Evolutionary conservation across 2,329 filamentous ascomycete species (phyloP), one percentile per base, ranked within the genome.

Genomic region (Pseudohalonectria lignicola): DNA sequence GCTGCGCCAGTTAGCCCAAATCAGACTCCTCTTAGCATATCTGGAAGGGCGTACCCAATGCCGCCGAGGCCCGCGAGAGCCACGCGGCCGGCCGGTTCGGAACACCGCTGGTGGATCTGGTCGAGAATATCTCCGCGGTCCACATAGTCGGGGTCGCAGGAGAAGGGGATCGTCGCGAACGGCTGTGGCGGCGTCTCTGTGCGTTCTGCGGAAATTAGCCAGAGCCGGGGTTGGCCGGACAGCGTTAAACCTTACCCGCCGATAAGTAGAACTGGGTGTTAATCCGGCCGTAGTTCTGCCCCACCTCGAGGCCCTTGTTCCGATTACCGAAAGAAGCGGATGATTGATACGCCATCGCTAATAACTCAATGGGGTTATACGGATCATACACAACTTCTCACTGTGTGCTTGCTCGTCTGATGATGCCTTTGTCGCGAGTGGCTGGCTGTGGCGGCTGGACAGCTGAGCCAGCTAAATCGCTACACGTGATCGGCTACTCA

Each of bases 61-160:
- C 59, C 56, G 4, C 58, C 59, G 2, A 61, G 39, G n/a, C 59
- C 58, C 0, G 54, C 46, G 8, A 61, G 48, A 2, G 54, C 55
- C 6, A 56, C 46, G 1, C 52, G 50, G 2, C 37, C 32, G 1
- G 37, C 30, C 2, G 45, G 42, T 11, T 43, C 26, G 8, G 40
- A 39, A 29, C 46, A 53, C 40, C 43, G 42, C 15, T 46, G 12
- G 13, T 37, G 33, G 18, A 59, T 36, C 34, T 48, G 48, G 3
- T 38, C 26, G 9, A 55, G 44, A 18, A 60, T 47, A 23, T 48
- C 45, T 4, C 41, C 50, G 5, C 50, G 53, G 20, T 52, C 31
- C 15, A 57, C 45, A 17, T 59, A 61, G 39, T 53, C 49, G 6
- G 41, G 43, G 28, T 60, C 53, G 21, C 46, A 50, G 12, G 45